Base-by-base conservation (phyloP, 148 eudicot species). In the Nepenthes gracilis region DNA sequence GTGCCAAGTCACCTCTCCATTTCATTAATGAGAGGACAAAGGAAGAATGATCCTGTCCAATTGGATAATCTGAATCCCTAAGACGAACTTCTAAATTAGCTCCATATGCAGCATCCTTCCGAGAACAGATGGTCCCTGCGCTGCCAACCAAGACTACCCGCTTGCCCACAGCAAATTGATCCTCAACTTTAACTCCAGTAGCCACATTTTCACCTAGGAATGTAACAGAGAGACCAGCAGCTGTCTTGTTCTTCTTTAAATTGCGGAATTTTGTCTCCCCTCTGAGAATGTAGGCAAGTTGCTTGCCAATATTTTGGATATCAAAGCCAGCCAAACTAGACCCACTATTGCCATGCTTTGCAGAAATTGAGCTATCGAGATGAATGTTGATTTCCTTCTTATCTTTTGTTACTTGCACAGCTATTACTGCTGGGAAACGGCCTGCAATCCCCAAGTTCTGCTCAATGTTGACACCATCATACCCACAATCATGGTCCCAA, bases 401-500 rank as follows among this genome's bases (percentile, higher is more conserved):
- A 48, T 93, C 99, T 66, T 93, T 93, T 0, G 94, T 88, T 53
- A 84, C 67, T 62, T 93, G 99, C 34, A 84, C 74, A 5, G 92
- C 65, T 38, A 82, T 66, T 4, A 83, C 73, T 1, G 88, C 85
- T 2, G 99, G 95, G 57, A 75, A 93, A 32, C 70, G 82, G 49
- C 71, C 78, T 1, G 77, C 83, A 34, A 93, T 77, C n/a, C 86
- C 95, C 9, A 83, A 72, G 57, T 72, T 84, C 48, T 86, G 87
- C 74, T 93, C 99, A 6, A 93, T 60, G 60, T 86, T 89, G 67
- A 93, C 99, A 49, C 99, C 99, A 54, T 93, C 99, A 35, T 86
- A 93, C n/a, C 99, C 99, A 67, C 97, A 93, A 65, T 93, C 99
- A 65, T 93, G 99, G 77, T 93, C 99, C 99, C 99, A 93, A 8